A percentile compares a stretch with the other conserved stretches of the same genome.
phyloP scores from a whole-genome alignment of 1,284 basidiomycete species.

The Mycosarcoma maydis region DNA sequence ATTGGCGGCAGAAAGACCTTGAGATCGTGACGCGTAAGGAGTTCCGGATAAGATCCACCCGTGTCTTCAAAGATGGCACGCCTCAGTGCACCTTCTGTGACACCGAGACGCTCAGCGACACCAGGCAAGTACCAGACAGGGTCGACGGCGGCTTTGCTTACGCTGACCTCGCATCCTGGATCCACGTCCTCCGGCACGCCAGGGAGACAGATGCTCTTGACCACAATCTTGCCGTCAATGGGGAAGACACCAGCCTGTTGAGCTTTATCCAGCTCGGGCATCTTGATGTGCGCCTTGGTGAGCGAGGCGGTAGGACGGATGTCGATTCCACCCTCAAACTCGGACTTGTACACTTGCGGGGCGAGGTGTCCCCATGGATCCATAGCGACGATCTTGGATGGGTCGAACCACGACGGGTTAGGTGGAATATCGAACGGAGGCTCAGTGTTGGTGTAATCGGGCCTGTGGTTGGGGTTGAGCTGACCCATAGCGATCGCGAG shows the following conservation, averaged over 20 bases:
- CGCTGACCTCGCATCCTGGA: slow-evolving; percentile 84
- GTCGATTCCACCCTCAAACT: slow-evolving; percentile 66
- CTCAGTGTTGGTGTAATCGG: slow-evolving; percentile 80
- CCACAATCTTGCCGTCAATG: slow-evolving; percentile 82
- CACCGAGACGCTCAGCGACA: slow-evolving; percentile 66
- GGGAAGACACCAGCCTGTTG: slow-evolving; percentile 76
- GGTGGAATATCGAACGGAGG: slow-evolving; percentile 85
- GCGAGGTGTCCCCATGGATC: slow-evolving; percentile 95
- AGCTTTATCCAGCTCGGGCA: slow-evolving; percentile 88
- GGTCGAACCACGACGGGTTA: slow-evolving; percentile 82
- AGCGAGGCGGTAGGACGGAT: slow-evolving; percentile 71
- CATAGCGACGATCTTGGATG: slow-evolving; percentile 86
- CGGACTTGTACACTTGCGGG: slow-evolving; percentile 76
- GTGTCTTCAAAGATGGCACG: slow-evolving; percentile 89
- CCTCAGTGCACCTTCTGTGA: slow-evolving; percentile 81
- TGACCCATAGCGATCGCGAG: slow-evolving; percentile 80
- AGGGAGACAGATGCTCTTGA: slow-evolving; percentile 47
- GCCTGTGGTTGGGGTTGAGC: slow-evolving; percentile 75
- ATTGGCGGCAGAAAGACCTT: slow-evolving; percentile 96
- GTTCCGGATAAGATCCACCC: slow-evolving; percentile 94
- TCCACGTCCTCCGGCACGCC: slow-evolving; percentile 68
- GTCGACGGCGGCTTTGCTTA: slow-evolving; percentile 75
- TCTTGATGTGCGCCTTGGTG: slow-evolving; percentile 83
- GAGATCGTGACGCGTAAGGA: slow-evolving; percentile 92
- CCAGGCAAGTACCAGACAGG: slow-evolving; percentile 94